Percentiles rank a stretch among this genome's conserved stretches.
Evolutionary conservation across 2,329 filamentous ascomycete genomes (phyloP).

Genomic region (Botryotinia calthae): DNA sequence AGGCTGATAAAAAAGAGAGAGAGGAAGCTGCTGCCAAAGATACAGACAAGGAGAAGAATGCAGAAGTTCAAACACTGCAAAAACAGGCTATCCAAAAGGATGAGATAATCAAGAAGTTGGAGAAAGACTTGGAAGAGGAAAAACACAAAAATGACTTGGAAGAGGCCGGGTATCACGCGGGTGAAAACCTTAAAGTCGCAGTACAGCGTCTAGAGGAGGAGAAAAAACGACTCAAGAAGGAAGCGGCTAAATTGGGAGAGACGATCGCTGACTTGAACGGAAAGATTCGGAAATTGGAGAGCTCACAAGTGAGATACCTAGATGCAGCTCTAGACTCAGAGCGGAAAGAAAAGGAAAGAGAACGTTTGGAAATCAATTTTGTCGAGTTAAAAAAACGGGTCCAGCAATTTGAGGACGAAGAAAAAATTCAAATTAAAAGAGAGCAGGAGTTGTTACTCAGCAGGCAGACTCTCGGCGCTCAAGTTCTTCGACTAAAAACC

Average conservation of each 20-base stretch:
- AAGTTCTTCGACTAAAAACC: background rate
- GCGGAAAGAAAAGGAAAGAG: background rate
- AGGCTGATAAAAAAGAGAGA: background rate
- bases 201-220: background rate
- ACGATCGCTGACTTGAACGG: accelerated
- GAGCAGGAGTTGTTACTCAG: accelerated
- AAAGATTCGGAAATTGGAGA: background rate
- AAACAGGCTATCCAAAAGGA: background rate
- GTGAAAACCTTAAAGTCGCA: background rate
- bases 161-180: background rate
- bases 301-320: background rate
- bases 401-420: background rate
- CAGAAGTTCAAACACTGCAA: background rate
- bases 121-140: background rate
- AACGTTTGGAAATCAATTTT: no score
- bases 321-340: background rate
- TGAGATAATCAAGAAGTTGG: background rate
- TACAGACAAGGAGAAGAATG: background rate
- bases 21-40: background rate
- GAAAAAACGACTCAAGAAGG: background rate
- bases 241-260: background rate
- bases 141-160: background rate
- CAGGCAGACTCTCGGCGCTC: background rate
- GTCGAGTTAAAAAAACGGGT: no score
- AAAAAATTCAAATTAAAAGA: background rate